Evolutionary conservation across 2,329 filamentous ascomycete genomes (phyloP).

Genomic region (Neospermospora avenae): DNA sequence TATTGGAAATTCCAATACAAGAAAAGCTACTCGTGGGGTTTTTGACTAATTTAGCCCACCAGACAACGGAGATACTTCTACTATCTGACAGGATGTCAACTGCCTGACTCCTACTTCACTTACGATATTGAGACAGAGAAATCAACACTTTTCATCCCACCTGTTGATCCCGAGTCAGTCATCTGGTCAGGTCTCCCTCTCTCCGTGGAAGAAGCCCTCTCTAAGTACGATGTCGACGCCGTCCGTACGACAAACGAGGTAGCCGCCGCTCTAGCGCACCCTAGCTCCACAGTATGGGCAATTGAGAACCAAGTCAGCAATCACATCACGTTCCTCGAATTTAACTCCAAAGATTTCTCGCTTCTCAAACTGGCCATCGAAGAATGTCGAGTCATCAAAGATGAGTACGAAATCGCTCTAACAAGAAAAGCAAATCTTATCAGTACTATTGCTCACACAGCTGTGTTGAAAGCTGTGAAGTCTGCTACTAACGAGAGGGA

Average conservation of each 20-base stretch:
- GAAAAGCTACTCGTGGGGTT: not conserved
- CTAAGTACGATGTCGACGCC: conserved; percentile 77
- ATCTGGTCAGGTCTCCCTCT: conserved; percentile 92
- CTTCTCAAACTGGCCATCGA: conserved; percentile 62
- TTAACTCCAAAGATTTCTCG: conserved; percentile 58
- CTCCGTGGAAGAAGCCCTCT: conserved; percentile 68
- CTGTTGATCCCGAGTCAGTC: conserved; percentile 80
- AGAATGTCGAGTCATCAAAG: conserved; percentile 66
- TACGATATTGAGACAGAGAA: conserved; percentile 74
- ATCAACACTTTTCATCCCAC: conserved; percentile 86
- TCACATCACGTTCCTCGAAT: conserved; percentile 66
- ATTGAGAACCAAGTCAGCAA: conserved; percentile 77
- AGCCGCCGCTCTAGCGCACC: conserved; percentile 58
- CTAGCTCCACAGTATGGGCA: conserved; percentile 61
- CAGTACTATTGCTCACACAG: conserved; percentile 63
- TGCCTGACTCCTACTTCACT: conserved; percentile 75
- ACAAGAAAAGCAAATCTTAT: conserved; percentile 70
- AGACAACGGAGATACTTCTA: conserved; percentile 92
- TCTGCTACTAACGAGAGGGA: conserved; percentile 74
- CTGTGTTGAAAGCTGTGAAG: conserved; percentile 58
- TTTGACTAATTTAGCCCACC: conserved; percentile 5
- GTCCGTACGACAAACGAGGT: conserved; percentile 71
- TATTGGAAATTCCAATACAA: not conserved
- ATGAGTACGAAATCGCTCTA: conserved; percentile 70
- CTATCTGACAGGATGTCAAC: conserved; percentile 82